Conservation (phyloP, 305 asterid genomes). For the Rubia tinctorum region DNA sequence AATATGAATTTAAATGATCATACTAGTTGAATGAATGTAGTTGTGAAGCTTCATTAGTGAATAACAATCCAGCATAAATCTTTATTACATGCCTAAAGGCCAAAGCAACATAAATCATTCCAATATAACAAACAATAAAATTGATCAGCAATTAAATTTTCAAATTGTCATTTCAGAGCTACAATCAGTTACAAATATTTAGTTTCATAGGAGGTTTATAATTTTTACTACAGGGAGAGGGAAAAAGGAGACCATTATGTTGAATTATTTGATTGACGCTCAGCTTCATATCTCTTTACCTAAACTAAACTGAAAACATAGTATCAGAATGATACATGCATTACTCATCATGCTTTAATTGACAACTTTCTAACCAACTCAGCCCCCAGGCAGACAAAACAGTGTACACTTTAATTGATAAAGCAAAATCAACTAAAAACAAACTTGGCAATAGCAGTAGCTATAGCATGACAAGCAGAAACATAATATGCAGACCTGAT, state of each 20-base stretch:
- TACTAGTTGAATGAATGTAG: not conserved
- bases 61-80: not conserved
- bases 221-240: not conserved
- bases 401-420: too few relatives aligned
- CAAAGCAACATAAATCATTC: not conserved
- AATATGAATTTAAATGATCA: not conserved
- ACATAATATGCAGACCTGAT: too few relatives aligned
- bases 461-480: too few relatives aligned
- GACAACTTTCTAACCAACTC: too few relatives aligned
- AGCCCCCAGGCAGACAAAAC: too few relatives aligned
- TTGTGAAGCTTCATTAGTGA: not conserved
- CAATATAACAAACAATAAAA: not conserved
- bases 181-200: not conserved
- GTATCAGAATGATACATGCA: constrained; percentile 16
- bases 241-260: constrained; percentile 66
- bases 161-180: not conserved
- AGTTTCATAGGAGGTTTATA: not conserved
- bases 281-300: constrained; percentile 92
- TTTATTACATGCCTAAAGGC: not conserved
- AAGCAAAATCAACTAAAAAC: too few relatives aligned
- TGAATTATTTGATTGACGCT: constrained; percentile 69
- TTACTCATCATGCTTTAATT: not conserved
- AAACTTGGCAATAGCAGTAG: too few relatives aligned
- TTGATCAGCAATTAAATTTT: not conserved
- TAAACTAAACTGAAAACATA: constrained; percentile 25